Percentiles rank a stretch among this genome's conserved stretches.
phyloP scores from a whole-genome alignment of 208 protist species.

The Leishmania tarentolae region DNA sequence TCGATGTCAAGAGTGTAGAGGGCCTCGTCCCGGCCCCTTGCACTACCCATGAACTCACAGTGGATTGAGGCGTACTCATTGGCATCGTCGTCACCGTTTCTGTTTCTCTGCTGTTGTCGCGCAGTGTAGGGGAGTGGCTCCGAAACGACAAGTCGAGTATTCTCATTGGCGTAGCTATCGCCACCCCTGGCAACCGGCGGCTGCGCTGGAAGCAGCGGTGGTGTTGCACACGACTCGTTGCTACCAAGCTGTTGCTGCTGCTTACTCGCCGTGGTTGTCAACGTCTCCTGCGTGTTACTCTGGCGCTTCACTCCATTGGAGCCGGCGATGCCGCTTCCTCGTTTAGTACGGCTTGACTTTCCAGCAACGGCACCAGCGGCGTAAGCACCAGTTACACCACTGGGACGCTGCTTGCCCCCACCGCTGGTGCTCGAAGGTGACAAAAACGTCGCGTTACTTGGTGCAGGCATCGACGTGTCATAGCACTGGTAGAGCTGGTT shows the following conservation, averaged over 20 bases:
- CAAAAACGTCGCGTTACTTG: neutral
- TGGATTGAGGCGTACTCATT: neutral
- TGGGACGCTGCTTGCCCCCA: slow-evolving; percentile 1
- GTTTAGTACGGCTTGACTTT: neutral
- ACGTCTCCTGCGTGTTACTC: neutral
- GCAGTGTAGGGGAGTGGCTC: slow-evolving; percentile 10
- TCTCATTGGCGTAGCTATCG: slow-evolving; percentile 19
- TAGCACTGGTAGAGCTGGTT: slow-evolving; percentile 12
- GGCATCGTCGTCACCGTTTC: neutral
- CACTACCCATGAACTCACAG: neutral
- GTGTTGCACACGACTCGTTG: neutral
- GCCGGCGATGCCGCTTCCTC: neutral
- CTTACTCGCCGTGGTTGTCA: neutral
- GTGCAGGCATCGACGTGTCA: neutral
- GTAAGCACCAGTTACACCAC: neutral
- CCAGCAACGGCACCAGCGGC: neutral
- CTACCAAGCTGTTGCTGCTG: neutral
- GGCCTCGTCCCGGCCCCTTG: neutral
- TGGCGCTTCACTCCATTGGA: neutral
- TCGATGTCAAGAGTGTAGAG: neutral
- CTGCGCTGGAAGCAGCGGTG: neutral
- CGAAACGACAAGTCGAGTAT: slow-evolving; percentile 10
- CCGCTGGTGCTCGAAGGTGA: neutral
- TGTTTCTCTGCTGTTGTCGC: neutral
- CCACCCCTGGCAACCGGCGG: slow-evolving; percentile 6